Percentiles rank a stretch among this genome's conserved stretches.
Conservation (phyloP, 2,329 filamentous ascomycete genomes). For the Ophiosphaerella herpotricha region DNA sequence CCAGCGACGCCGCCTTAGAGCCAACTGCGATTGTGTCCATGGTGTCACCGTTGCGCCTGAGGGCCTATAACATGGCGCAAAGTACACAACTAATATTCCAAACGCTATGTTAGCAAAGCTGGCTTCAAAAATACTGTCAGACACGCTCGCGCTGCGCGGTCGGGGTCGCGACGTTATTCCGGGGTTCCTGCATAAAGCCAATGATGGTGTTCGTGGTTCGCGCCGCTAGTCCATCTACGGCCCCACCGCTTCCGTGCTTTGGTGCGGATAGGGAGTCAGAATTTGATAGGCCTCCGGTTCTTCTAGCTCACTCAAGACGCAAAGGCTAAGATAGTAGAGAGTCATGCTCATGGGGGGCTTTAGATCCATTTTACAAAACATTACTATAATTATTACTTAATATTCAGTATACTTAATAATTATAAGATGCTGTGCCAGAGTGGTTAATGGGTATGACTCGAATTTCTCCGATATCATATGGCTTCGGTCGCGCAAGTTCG, state of each 20-base stretch:
- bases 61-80: slow-evolving; percentile 24
- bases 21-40: slow-evolving; percentile 49
- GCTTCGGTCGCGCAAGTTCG: slow-evolving; percentile 18
- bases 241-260: not conserved
- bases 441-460: slow-evolving; percentile 35
- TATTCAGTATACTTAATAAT: not conserved
- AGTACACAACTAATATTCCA: slow-evolving; percentile 7
- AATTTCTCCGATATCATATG: slow-evolving; percentile 31
- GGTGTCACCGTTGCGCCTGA: slow-evolving; percentile 10
- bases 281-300: not conserved
- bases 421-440: slow-evolving; percentile 11
- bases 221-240: slow-evolving; percentile 31
- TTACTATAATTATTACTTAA: too few species aligned
- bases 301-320: not conserved
- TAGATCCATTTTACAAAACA: too few species aligned
- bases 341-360: too few species aligned
- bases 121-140: not conserved
- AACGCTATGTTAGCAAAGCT: slow-evolving; percentile 12
- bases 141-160: slow-evolving; percentile 10
- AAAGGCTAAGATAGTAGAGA: too few species aligned
- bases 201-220: slow-evolving; percentile 23
- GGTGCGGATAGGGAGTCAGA: not conserved
- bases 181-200: slow-evolving; percentile 38
- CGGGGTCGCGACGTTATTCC: slow-evolving; percentile 19
- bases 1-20: slow-evolving; percentile 46